Percentiles rank a stretch among this genome's conserved stretches.
phyloP scores from a whole-genome alignment of 352 stramenopile genomes.

The Thraustochytrium sp. region DNA sequence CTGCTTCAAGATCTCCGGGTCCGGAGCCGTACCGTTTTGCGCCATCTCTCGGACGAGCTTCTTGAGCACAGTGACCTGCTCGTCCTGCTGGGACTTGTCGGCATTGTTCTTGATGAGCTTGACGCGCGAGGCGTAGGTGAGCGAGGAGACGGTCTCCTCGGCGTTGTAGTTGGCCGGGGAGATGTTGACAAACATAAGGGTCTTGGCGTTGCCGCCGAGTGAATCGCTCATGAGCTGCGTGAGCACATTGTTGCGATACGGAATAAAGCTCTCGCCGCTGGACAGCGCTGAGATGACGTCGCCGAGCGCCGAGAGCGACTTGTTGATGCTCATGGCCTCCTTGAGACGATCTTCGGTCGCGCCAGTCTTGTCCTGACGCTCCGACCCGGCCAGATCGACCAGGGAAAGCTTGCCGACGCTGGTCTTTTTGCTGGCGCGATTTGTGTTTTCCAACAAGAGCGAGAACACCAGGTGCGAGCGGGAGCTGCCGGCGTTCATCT shows the following conservation, averaged over 20 bases:
- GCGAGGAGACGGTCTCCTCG: conserved; percentile 93
- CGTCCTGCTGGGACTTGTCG: conserved; percentile 28
- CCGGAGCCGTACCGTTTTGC: background rate
- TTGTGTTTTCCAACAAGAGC: conserved; percentile 69
- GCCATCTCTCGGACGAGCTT: conserved; percentile 36
- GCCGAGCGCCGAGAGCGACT: conserved; percentile 92
- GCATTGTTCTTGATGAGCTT: conserved; percentile 67
- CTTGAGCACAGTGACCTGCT: conserved; percentile 36
- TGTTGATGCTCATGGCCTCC: conserved; percentile 98
- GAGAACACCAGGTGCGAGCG: conserved; percentile 96
- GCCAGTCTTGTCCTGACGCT: conserved; percentile 74
- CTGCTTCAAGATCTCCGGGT: background rate
- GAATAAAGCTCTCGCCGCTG: conserved; percentile 58
- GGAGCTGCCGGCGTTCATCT: conserved; percentile 96
- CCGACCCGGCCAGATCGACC: conserved; percentile 87
- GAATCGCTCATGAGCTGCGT: conserved; percentile 97
- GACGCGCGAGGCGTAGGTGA: conserved; percentile 89
- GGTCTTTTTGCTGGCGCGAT: conserved; percentile 80
- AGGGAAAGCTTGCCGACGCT: conserved; percentile 87
- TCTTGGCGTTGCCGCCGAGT: conserved; percentile 96
- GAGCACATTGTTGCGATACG: conserved; percentile 97
- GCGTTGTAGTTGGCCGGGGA: conserved; percentile 89
- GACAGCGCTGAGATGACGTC: conserved; percentile 70
- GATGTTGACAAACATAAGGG: conserved; percentile 99
- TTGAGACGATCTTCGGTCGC: conserved; percentile 83